Base-by-base conservation (phyloP, 352 stramenopile genomes). In the Phytophthora brassicae region DNA sequence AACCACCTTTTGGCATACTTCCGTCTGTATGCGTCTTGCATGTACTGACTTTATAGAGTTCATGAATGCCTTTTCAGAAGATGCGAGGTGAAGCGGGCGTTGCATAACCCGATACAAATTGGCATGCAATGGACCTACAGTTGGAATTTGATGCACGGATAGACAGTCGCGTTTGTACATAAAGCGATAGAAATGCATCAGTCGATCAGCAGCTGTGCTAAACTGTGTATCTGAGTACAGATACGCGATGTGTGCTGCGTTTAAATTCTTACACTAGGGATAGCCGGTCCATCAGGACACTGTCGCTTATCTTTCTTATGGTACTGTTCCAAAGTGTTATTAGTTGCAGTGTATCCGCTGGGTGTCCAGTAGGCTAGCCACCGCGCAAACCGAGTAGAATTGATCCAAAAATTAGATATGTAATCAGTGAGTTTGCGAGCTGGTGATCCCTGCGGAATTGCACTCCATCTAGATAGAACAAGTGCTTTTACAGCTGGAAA, bases 21-120 rank as follows among this genome's bases (percentile, higher is more conserved):
- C 31, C n/a, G 47, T 55, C 31, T 55, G 48, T 20, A 56, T 56
- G 9, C 48, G 48, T 4, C 48, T 11, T 5, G 19, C 31, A n/a
- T 56, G 44, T 22, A 38, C 23, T 0, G 23, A 38, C 17, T 51
- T 51, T 7, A 36, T 38, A 13, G 43, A 50, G 43, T 50, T 33
- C 43, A 50, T 36, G 4, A 41, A 12, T 8, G 33, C 33, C 16
- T 41, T 41, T 41, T 41, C 1, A 2, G 4, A 14, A 41, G 33
- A 1, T n/a, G 33, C 14, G 2, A 41, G 9, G 33, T 14, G 33
- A 14, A 41, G 6, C 12, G 33, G 33, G 12, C 33, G 33, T 17
- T 41, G 33, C 11, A 17, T 41, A 17, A 41, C 33, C 2, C 33
- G 14, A 41, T 41, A 41, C 11, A 41, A n/a, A 19, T 41, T 14